These are phyloP conservation scores for Phytophthora podocarpi DNA, from an alignment of 352 stramenopile species.

Conservation along the genomic window DNA sequence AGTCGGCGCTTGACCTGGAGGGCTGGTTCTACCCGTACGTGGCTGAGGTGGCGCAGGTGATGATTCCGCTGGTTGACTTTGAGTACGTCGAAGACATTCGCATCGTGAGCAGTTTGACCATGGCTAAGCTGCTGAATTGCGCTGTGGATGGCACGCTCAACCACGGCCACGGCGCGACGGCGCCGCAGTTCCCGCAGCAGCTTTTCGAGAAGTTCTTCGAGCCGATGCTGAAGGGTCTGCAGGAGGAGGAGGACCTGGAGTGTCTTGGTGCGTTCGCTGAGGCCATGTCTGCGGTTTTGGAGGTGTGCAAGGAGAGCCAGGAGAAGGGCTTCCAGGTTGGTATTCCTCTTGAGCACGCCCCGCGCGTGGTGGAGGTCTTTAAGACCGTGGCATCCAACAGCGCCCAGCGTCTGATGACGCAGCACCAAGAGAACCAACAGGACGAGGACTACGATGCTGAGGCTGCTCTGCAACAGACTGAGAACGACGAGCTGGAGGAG, in stretches of 20 bases:
- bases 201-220: conserved; percentile 83
- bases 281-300: conserved; percentile 69
- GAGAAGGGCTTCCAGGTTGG: conserved; percentile 76
- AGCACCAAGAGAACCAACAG: conserved; percentile 69
- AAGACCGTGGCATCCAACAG: conserved; percentile 72
- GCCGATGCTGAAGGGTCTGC: conserved; percentile 70
- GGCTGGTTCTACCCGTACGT: conserved; percentile 87
- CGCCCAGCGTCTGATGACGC: conserved; percentile 60
- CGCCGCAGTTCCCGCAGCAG: conserved; percentile 78
- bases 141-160: conserved; percentile 77
- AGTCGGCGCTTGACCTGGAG: conserved; percentile 82
- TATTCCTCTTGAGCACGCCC: conserved; percentile 71
- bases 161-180: conserved; percentile 57
- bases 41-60: conserved; percentile 69
- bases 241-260: conserved; percentile 82
- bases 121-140: conserved; percentile 73
- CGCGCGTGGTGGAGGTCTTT: conserved; percentile 70
- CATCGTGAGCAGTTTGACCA: conserved; percentile 77
- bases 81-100: conserved; percentile 89
- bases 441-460: conserved; percentile 87
- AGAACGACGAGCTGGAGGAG: conserved; percentile 77
- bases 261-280: conserved; percentile 79
- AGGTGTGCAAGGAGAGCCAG: conserved; percentile 84
- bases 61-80: conserved; percentile 82
- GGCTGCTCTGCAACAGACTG: conserved; percentile 67